A percentile compares a stretch with the other conserved stretches of the same genome.
phyloP scores from a whole-genome alignment of 2,329 filamentous ascomycete genomes.

The Aspergillus intermedius region DNA sequence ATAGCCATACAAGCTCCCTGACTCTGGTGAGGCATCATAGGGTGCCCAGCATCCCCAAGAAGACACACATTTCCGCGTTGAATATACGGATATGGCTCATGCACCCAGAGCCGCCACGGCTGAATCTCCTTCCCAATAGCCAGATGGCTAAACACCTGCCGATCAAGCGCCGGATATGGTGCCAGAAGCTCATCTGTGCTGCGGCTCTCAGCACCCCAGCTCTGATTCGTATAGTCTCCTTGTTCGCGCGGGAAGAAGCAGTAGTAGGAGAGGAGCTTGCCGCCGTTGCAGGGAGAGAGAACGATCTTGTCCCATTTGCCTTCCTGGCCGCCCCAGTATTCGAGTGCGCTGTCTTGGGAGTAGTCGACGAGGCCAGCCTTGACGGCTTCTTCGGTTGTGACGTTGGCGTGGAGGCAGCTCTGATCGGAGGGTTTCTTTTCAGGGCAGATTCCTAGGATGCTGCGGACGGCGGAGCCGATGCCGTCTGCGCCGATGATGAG shows the following conservation, averaged over 20 bases:
- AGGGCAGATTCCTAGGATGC: slow-evolving; percentile 56
- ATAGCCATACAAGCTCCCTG: slow-evolving; percentile 65
- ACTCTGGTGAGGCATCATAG: slow-evolving; percentile 64
- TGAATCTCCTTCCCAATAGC: slow-evolving; percentile 56
- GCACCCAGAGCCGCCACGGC: slow-evolving; percentile 61
- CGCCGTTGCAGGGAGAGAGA: slow-evolving; percentile 61
- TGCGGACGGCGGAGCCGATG: slow-evolving; percentile 59
- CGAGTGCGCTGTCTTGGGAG: slow-evolving; percentile 53
- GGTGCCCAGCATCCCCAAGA: slow-evolving; percentile 61
- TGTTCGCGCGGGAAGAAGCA: slow-evolving; percentile 59
- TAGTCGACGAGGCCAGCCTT: slow-evolving; percentile 58
- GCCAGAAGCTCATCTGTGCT: slow-evolving; percentile 55
- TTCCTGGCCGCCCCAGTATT: slow-evolving; percentile 61
- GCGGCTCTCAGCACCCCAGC: slow-evolving; percentile 50
- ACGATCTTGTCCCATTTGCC: slow-evolving; percentile 65
- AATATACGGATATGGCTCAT: slow-evolving; percentile 56
- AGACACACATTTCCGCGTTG: slow-evolving; percentile 49
- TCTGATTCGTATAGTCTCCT: slow-evolving; percentile 56
- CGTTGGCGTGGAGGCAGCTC: slow-evolving; percentile 60
- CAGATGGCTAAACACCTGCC: slow-evolving; percentile 52
- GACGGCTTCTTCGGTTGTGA: slow-evolving; percentile 55
- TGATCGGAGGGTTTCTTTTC: slow-evolving; percentile 55
- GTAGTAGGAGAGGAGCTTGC: slow-evolving; percentile 61
- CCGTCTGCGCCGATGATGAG: slow-evolving; percentile 60
- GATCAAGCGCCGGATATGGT: slow-evolving; percentile 56